phyloP scores from a whole-genome alignment of 257 asterid species.

The Orobanche coerulescens region DNA sequence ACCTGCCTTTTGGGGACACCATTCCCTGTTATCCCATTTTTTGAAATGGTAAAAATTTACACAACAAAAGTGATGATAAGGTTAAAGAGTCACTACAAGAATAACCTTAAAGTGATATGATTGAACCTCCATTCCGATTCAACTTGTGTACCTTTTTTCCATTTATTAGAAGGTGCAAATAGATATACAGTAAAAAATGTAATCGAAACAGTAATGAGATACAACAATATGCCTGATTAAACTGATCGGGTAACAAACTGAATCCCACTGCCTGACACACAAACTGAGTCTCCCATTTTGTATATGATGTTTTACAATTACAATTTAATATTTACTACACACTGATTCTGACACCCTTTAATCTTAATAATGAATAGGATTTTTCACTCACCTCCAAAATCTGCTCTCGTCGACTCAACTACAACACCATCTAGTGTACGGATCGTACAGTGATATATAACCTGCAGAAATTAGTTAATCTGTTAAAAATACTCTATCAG shows the following conservation, averaged over 20 bases:
- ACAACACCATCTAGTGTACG: conserved; percentile 85
- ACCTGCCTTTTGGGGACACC: conserved; percentile 74
- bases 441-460: conserved; percentile 74
- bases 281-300: neutral
- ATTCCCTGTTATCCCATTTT: conserved; percentile 39
- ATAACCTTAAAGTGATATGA: neutral
- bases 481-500: neutral
- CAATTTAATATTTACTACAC: neutral
- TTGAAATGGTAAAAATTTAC: neutral
- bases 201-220: neutral
- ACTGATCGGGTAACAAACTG: neutral
- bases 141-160: neutral
- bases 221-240: neutral
- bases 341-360: neutral
- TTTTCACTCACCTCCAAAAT: conserved; percentile 55
- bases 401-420: conserved; percentile 75
- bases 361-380: neutral
- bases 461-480: conserved; percentile 37
- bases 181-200: neutral
- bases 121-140: too few relatives aligned
- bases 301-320: neutral
- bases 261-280: neutral
- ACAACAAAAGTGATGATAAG: neutral
- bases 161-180: neutral
- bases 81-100: conserved; percentile 4